A percentile compares a stretch with the other conserved stretches of the same genome.
These are phyloP conservation scores for Phlyctochytrium planicorne DNA, from an alignment of 192 early-diverging fungal species.

Conservation along the genomic window DNA sequence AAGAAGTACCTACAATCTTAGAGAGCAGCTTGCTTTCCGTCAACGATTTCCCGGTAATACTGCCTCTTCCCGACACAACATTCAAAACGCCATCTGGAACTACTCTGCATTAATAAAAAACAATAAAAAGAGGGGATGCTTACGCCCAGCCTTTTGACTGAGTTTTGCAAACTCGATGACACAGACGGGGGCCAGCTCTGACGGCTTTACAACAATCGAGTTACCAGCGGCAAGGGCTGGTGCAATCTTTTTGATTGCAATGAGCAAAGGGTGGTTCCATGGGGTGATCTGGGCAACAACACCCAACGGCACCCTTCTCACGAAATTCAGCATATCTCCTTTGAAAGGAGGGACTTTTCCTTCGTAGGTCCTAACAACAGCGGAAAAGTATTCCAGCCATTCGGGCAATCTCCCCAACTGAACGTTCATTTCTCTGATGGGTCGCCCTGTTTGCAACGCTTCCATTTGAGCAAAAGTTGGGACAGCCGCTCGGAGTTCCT, in stretches of 20 bases:
- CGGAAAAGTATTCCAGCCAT: slow-evolving; percentile 23
- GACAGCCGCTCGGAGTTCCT: neutral
- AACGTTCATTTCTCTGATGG: slow-evolving; percentile 16
- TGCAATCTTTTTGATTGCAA: slow-evolving; percentile 34
- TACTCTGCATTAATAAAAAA: neutral
- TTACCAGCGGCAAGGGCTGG: slow-evolving; percentile 41
- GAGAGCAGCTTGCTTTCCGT: slow-evolving; percentile 14
- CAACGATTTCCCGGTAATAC: slow-evolving; percentile 55
- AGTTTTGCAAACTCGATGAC: slow-evolving; percentile 4
- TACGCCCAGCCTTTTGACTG: neutral
- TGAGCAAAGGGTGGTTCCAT: slow-evolving; percentile 41
- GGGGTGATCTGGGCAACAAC: slow-evolving; percentile 39
- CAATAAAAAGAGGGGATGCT: slow-evolving; percentile 5
- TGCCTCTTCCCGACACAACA: slow-evolving; percentile 45
- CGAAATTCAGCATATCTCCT: slow-evolving; percentile 16
- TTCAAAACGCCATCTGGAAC: slow-evolving; percentile 59
- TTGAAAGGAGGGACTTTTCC: slow-evolving; percentile 14
- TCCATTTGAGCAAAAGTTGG: slow-evolving; percentile 7
- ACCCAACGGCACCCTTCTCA: slow-evolving; percentile 27
- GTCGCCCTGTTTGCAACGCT: slow-evolving; percentile 16
- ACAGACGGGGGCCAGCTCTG: slow-evolving; percentile 32
- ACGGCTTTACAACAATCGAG: slow-evolving; percentile 32
- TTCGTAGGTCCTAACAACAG: slow-evolving; percentile 12
- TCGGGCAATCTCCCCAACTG: slow-evolving; percentile 18
- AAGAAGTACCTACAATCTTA: no score